Base-by-base conservation (phyloP, 1,284 basidiomycete genomes). In the Ustilago lituana region DNA sequence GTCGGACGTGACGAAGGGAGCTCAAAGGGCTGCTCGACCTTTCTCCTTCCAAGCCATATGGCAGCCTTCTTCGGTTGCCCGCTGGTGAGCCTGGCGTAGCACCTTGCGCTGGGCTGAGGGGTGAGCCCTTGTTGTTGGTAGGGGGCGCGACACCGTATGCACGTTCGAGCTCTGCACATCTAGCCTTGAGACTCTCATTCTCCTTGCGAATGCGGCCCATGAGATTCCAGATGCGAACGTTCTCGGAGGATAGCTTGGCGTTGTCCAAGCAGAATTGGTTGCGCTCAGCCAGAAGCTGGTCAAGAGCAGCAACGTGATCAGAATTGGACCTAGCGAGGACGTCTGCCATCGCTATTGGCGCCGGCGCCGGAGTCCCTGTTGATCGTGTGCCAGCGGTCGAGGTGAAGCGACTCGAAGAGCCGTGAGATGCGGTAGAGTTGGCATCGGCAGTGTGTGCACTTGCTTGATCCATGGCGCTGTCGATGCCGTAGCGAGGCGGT, bases 141-240 rank as follows among this genome's bases (percentile, higher is more conserved):
- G 54, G 29, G 1, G 66, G 24, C 11, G 45, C 37, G 38, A n/a
- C n/a, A n/a, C 48, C 63, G n/a, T 38, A 44, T 3, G 57, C 41
- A 5, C 63, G 56, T 27, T 67, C 70, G 17, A 72, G 52, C 40
- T 64, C 61, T 37, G 44, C 50, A 17, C 51, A 40, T n/a, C 53
- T 58, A 3, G 64, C 71, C 39, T 73, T 79, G 53, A 77, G 66
- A 15, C 46, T 55, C 24, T 79, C 77, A 46, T 79, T 79, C 54
- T 77, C 75, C 38, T 74, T 74, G 38, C 74, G 55, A 32, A 77
- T 76, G 11, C 69, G 60, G 17, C 72, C 74, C 71, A 79, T 72
- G 26, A 79, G 57, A 19, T 73, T 78, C 77, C 77, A 79, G 45
- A 79, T 74, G n/a, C 76, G 58, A 1, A 76, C 62, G 23, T 79